phyloP scores from a whole-genome alignment of 2,329 filamentous ascomycete species.

The Lachnellula arida region DNA sequence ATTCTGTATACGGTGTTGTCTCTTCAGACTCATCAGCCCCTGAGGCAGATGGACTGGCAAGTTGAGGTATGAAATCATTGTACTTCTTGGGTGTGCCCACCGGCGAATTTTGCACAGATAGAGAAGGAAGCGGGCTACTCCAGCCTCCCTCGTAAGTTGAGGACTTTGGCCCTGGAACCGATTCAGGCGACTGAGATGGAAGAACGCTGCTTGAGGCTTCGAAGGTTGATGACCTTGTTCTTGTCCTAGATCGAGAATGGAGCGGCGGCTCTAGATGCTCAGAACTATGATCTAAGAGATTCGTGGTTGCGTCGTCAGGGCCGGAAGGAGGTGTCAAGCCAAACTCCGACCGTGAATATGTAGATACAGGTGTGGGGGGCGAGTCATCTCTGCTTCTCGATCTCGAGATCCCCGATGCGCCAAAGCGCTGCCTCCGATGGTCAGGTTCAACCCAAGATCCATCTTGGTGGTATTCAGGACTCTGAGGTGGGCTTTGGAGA shows the following conservation, averaged over 20 bases:
- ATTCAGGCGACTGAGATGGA: neutral
- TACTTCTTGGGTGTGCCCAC: neutral
- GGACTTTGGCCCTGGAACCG: neutral
- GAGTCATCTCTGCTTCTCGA: conserved; percentile 16
- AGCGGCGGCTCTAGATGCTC: conserved; percentile 4
- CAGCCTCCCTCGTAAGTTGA: neutral
- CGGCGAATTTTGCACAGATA: neutral
- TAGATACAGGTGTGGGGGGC: conserved; percentile 21
- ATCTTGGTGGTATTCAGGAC: conserved; percentile 16
- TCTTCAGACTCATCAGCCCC: neutral
- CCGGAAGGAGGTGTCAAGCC: conserved; percentile 7
- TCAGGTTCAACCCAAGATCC: conserved; percentile 14
- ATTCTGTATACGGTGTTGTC: neutral
- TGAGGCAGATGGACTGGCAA: neutral
- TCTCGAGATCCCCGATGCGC: conserved; percentile 11
- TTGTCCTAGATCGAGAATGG: neutral
- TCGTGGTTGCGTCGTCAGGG: neutral
- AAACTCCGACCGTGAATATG: conserved; percentile 18
- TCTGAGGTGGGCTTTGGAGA: conserved; percentile 23
- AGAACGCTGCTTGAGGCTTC: neutral
- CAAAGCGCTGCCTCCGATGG: conserved; percentile 14
- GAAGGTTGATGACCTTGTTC: neutral
- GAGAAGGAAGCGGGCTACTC: neutral
- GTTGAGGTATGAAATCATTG: neutral
- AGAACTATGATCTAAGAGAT: neutral